Conservation (phyloP, 768 basidiomycete genomes). For the Termitomyces sp. region DNA sequence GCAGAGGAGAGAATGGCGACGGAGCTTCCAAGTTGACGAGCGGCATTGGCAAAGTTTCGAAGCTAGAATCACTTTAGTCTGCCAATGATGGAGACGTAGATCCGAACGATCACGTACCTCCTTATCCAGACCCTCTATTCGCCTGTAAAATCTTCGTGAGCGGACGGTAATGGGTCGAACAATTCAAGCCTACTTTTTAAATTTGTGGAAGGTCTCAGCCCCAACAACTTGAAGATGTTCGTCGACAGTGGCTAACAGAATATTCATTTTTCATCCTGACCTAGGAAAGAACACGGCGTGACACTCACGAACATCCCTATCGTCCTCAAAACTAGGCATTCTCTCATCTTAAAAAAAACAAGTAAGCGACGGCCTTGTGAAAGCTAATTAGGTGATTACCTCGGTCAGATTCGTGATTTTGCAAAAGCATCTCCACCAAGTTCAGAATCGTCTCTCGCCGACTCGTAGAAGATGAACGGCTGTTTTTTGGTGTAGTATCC, state of each 20-base stretch:
- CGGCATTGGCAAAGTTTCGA: slow-evolving; percentile 73
- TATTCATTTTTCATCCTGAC: not conserved
- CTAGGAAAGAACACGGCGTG: not conserved
- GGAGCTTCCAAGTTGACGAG: slow-evolving; percentile 74
- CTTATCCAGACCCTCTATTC: slow-evolving; percentile 61
- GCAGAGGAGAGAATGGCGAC: slow-evolving; percentile 76
- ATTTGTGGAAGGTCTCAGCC: slow-evolving; percentile 61
- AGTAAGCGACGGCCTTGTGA: not conserved
- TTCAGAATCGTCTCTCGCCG: slow-evolving; percentile 48
- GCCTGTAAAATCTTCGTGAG: slow-evolving; percentile 31
- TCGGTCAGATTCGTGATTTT: slow-evolving; percentile 29
- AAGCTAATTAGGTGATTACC: slow-evolving; percentile 24
- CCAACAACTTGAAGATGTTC: slow-evolving; percentile 70
- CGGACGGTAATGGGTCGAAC: not conserved
- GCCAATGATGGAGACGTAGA: slow-evolving; percentile 2
- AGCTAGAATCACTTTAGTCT: slow-evolving; percentile 38
- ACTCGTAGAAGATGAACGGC: slow-evolving; percentile 29
- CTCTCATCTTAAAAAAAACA: slow-evolving; percentile 27
- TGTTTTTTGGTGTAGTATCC: slow-evolving; percentile 23
- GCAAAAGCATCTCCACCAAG: slow-evolving; percentile 50
- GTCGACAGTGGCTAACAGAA: slow-evolving; percentile 53
- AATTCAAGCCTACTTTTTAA: slow-evolving; percentile 46
- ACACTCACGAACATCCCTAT: slow-evolving; percentile 63
- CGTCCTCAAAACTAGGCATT: slow-evolving; percentile 57
- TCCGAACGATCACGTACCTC: slow-evolving; percentile 40